Percentiles rank a stretch among this genome's conserved stretches.
Conservation (phyloP, 108 stramenopile genomes). For the Cyclotella atomus region DNA sequence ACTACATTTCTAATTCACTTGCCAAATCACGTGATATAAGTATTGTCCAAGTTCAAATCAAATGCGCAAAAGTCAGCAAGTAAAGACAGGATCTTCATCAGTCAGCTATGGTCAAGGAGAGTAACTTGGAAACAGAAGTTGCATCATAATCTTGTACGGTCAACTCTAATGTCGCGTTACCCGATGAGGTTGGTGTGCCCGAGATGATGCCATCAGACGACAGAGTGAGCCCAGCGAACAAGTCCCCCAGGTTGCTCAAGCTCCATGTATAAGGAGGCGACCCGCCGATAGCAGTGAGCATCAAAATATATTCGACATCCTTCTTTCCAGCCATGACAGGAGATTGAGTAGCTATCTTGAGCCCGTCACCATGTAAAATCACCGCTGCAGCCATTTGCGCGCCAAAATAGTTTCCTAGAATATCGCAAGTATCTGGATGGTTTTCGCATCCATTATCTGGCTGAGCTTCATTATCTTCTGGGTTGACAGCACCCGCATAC, state of each 20-base stretch:
- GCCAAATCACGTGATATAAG: too few species aligned
- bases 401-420: conserved; percentile 8
- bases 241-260: background rate
- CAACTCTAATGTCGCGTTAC: background rate
- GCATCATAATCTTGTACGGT: background rate
- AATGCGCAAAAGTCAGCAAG: too few species aligned
- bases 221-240: background rate
- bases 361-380: background rate
- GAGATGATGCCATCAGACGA: conserved; percentile 1
- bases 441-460: background rate
- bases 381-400: conserved; percentile 14
- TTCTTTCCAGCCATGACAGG: conserved; percentile 3
- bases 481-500: background rate
- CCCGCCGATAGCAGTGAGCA: conserved; percentile 14
- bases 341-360: conserved; percentile 14
- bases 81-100: too few species aligned
- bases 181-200: conserved; percentile 3
- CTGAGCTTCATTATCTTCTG: conserved; percentile 16
- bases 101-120: conserved; percentile 1
- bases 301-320: conserved; percentile 8
- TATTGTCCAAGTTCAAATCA: too few species aligned
- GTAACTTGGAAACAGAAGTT: background rate
- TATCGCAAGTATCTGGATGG: conserved; percentile 11
- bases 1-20: too few species aligned
- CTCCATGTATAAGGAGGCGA: conserved; percentile 3